Conservation (phyloP, 495 filamentous ascomycete species). For the Xylaria acuta region DNA sequence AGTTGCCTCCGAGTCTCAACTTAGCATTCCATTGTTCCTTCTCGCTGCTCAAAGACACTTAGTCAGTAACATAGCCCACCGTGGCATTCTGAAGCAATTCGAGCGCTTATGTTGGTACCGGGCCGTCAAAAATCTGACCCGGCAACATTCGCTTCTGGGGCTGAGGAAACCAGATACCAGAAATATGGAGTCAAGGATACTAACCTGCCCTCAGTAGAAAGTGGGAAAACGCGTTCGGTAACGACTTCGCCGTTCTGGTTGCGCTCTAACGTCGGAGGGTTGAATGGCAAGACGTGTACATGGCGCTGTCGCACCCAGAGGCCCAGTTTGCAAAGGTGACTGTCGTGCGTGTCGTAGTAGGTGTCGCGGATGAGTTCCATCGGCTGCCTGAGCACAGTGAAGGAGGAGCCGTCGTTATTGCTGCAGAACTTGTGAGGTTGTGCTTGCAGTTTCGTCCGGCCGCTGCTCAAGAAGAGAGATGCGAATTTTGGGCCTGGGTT, state of each 20-base stretch:
- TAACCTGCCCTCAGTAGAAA: neutral
- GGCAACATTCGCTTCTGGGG: neutral
- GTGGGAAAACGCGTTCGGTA: neutral
- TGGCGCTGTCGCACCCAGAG: constrained; percentile 30
- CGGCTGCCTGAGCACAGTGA: constrained; percentile 8
- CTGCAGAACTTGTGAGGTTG: neutral
- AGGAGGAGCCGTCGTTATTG: neutral
- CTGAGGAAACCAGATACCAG: neutral
- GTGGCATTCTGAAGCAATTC: neutral
- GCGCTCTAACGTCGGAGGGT: neutral
- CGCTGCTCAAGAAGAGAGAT: constrained; percentile 15
- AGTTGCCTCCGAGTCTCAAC: constrained; percentile 27
- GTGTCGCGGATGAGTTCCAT: constrained; percentile 28
- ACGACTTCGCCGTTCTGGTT: neutral
- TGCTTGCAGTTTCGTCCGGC: neutral
- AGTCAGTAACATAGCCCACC: neutral
- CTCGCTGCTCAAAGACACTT: neutral
- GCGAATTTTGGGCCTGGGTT: constrained; percentile 28
- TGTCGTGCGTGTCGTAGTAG: constrained; percentile 31
- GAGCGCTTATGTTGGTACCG: neutral
- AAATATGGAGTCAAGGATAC: neutral
- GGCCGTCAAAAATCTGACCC: neutral
- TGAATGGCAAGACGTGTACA: neutral
- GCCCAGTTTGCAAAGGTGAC: constrained; percentile 25
- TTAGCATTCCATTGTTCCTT: constrained; percentile 31